Evolutionary conservation across 305 asterid genomes (phyloP).

Genomic region (Withania somnifera): DNA sequence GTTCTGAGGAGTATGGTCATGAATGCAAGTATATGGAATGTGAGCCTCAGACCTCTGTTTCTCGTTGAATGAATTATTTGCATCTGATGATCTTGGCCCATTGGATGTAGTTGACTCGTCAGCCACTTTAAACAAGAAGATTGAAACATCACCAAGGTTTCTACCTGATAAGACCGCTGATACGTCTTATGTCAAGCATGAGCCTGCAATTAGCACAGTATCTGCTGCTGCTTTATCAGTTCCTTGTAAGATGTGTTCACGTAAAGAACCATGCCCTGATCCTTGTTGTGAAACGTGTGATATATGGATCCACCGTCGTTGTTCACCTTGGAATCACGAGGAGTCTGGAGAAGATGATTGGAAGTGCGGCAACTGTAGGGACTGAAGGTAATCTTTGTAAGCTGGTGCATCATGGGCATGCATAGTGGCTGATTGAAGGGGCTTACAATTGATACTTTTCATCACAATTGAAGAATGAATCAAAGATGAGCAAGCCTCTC

Average conservation of each 20-base stretch:
- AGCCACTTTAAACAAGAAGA: constrained; percentile 17
- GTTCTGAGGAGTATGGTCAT: constrained; percentile 35
- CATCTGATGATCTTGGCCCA: constrained; percentile 42
- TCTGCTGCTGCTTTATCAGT: constrained; percentile 9
- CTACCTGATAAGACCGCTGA: constrained; percentile 26
- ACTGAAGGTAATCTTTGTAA: constrained; percentile 37
- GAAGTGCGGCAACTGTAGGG: constrained; percentile 83
- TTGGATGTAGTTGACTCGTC: constrained; percentile 13
- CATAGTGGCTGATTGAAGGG: not conserved
- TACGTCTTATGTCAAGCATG: constrained; percentile 25
- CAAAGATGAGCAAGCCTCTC: not conserved
- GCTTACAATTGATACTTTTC: not conserved
- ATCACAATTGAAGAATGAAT: not conserved
- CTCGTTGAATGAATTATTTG: constrained; percentile 75
- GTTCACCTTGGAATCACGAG: constrained; percentile 77
- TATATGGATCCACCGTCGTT: constrained; percentile 47
- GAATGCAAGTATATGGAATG: constrained; percentile 49
- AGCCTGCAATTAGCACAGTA: constrained; percentile 22
- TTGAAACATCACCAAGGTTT: constrained; percentile 18
- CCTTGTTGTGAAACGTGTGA: constrained; percentile 61
- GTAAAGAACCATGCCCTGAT: constrained; percentile 51
- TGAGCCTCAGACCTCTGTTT: constrained; percentile 90
- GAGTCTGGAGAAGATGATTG: constrained; percentile 36
- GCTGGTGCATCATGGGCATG: not conserved
- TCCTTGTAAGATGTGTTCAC: constrained; percentile 57